A percentile compares a stretch with the other conserved stretches of the same genome.
phyloP scores from a whole-genome alignment of 176 grass and related monocot genomes.

The Puccinellia tenuiflora region DNA sequence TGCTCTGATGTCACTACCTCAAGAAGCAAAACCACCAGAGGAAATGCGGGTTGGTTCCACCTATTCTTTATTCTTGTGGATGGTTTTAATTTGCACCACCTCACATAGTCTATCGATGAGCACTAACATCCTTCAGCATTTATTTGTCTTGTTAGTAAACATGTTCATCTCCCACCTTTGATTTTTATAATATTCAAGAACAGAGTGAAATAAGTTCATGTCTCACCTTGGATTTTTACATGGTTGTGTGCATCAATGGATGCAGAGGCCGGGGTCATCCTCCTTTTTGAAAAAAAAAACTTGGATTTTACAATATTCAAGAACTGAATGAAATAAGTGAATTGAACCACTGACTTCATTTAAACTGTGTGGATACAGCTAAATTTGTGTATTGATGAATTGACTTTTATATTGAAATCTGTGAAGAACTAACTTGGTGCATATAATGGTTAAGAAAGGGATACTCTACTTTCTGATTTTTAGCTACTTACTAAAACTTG shows the following conservation, averaged over 20 bases:
- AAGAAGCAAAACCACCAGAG: conserved; percentile 43
- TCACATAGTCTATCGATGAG: conserved; percentile 2
- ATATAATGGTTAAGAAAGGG: not conserved
- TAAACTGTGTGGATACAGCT: not conserved
- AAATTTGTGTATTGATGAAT: not conserved
- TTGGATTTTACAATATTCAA: not conserved
- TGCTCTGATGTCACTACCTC: conserved; percentile 56
- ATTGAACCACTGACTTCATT: not conserved
- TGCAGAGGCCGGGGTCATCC: too few species aligned
- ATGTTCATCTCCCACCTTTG: not conserved
- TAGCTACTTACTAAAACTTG: conserved; percentile 11
- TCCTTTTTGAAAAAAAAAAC: too few species aligned
- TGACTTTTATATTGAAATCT: not conserved
- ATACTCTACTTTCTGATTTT: conserved; percentile 3
- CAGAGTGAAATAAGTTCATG: not conserved
- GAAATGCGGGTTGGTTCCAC: conserved; percentile 35
- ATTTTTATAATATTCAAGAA: conserved; percentile 1
- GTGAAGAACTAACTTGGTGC: not conserved
- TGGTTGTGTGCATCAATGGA: too few species aligned
- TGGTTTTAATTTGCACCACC: not conserved
- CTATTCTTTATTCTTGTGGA: not conserved
- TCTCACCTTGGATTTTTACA: too few species aligned
- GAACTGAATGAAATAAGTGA: not conserved
- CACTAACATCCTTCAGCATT: not conserved
- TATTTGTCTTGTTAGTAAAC: conserved; percentile 1